Evolutionary conservation across 2,329 filamentous ascomycete species (phyloP).

Genomic region (Hymenoscyphus fructigenus): DNA sequence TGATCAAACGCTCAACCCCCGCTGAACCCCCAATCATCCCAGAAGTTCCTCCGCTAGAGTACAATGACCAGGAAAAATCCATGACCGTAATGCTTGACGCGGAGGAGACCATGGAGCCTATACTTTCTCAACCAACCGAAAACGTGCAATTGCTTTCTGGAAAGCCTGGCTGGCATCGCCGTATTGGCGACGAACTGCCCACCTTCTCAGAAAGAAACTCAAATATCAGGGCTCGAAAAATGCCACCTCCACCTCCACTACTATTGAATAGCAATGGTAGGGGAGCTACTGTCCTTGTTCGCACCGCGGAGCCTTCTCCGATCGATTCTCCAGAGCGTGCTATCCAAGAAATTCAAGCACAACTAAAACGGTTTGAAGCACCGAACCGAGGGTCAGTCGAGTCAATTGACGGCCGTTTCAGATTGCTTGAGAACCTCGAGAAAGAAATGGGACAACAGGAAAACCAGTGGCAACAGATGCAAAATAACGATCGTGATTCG

Average conservation of each 20-base stretch:
- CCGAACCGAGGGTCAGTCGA: slow-evolving; percentile 30
- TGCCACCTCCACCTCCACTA: slow-evolving; percentile 57
- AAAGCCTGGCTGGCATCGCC: slow-evolving; percentile 49
- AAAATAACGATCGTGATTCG: slow-evolving; percentile 44
- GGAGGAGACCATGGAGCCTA: slow-evolving; percentile 25
- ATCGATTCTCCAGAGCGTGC: slow-evolving; percentile 32
- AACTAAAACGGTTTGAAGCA: slow-evolving; percentile 35
- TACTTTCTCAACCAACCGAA: slow-evolving; percentile 24
- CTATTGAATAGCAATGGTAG: slow-evolving; percentile 45
- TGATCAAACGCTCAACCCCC: slow-evolving; percentile 36
- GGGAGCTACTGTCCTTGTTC: slow-evolving; percentile 45
- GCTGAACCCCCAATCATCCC: not conserved
- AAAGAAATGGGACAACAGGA: slow-evolving; percentile 61
- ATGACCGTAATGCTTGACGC: slow-evolving; percentile 49
- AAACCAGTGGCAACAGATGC: slow-evolving; percentile 58
- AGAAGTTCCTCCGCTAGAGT: slow-evolving; percentile 12
- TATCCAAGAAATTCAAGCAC: slow-evolving; percentile 34
- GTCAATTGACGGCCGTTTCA: slow-evolving; percentile 28
- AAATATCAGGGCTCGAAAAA: slow-evolving; percentile 47
- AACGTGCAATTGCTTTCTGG: slow-evolving; percentile 31
- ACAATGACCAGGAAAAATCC: slow-evolving; percentile 38
- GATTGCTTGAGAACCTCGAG: slow-evolving; percentile 58
- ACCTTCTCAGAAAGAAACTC: slow-evolving; percentile 56
- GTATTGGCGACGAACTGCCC: slow-evolving; percentile 58
- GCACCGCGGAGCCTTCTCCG: slow-evolving; percentile 34